Evolutionary conservation across 2,329 filamentous ascomycete species (phyloP), one percentile per base, ranked within the genome.

Genomic region (Talaromyces sp.): DNA sequence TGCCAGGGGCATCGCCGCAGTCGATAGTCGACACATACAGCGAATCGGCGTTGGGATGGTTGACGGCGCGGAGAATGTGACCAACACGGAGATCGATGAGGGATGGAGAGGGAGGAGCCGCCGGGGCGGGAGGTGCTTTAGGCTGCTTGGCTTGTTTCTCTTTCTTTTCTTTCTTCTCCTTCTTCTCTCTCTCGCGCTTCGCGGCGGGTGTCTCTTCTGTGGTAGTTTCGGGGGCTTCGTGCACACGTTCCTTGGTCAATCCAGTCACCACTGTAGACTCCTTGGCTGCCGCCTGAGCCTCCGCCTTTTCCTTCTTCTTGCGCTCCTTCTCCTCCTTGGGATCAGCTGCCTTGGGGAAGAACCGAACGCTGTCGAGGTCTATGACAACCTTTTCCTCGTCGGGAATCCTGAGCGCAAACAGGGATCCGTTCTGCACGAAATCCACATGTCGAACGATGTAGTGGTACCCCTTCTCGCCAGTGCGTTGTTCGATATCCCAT

Each of bases 21-120:
- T 92, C 92, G 72, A 99, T 96, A 60, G 93, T 98, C 66, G 91
- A 96, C 65, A 99, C 95, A 79, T 88, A 99, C 59, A 99, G 86
- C 12, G 91, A 96, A 81, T 99, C 95, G 67, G 95, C 95, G 71
- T 99, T 96, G 60, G 95, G 95, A 82, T 99, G 95, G 77, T 92
- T 90, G 79, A 95, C 85, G 58, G 93, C 93, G 80, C 97, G 96
- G 73, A 99, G 88, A 70, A 99, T 97, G 82, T 98, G 95, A 65
- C 95, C 95, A 65, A 99, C 93, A 67, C 95, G 89, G 58, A 99
- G 88, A 76, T 99, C 95, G 74, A 99, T 97, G 65, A 96, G 85
- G 64, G 85, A 83, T 2, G 95, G 95, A 1, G 91, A 91, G 5
- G 92, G 86, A 1, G 91, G 89, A 12, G 92, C 89, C 58, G 92